These are phyloP conservation scores for Venturia pyrina DNA, from an alignment of 2,329 filamentous ascomycete genomes.

Conservation along the genomic window DNA sequence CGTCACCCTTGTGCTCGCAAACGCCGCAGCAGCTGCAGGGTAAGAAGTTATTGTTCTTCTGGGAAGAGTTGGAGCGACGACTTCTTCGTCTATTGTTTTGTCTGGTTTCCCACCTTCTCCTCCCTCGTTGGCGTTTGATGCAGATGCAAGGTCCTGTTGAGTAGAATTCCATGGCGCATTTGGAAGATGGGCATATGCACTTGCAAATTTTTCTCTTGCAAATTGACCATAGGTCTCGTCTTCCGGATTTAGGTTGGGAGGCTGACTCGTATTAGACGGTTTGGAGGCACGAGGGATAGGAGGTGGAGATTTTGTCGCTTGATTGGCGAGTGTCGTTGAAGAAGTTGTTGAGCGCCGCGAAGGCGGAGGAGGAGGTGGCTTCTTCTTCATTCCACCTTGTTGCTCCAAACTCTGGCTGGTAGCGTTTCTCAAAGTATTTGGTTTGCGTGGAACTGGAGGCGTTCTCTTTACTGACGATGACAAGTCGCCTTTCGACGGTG, in stretches of 20 bases:
- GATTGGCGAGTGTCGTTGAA: slow-evolving; percentile 13
- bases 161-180: slow-evolving; percentile 18
- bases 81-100: slow-evolving; percentile 9
- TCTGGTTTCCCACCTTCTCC: slow-evolving; percentile 7
- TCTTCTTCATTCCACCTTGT: slow-evolving; percentile 15
- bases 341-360: slow-evolving; percentile 15
- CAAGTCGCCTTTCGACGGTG: slow-evolving; percentile 11
- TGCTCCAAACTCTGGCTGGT: slow-evolving; percentile 20
- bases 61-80: slow-evolving; percentile 25
- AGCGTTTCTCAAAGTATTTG: slow-evolving; percentile 28
- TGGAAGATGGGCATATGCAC: slow-evolving; percentile 31
- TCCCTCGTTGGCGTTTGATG: neutral
- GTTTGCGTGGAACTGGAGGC: slow-evolving; percentile 27
- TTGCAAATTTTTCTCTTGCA: slow-evolving; percentile 29
- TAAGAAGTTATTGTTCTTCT: slow-evolving; percentile 27
- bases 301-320: slow-evolving; percentile 21
- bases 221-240: slow-evolving; percentile 27
- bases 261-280: slow-evolving; percentile 17
- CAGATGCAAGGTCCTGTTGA: neutral
- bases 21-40: slow-evolving; percentile 27
- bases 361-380: slow-evolving; percentile 23
- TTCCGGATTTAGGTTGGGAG: slow-evolving; percentile 26
- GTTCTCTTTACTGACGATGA: slow-evolving; percentile 13
- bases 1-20: slow-evolving; percentile 28
- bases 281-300: slow-evolving; percentile 20